Conservation (phyloP, 768 basidiomycete species). For the Leccinum barrowsii region DNA sequence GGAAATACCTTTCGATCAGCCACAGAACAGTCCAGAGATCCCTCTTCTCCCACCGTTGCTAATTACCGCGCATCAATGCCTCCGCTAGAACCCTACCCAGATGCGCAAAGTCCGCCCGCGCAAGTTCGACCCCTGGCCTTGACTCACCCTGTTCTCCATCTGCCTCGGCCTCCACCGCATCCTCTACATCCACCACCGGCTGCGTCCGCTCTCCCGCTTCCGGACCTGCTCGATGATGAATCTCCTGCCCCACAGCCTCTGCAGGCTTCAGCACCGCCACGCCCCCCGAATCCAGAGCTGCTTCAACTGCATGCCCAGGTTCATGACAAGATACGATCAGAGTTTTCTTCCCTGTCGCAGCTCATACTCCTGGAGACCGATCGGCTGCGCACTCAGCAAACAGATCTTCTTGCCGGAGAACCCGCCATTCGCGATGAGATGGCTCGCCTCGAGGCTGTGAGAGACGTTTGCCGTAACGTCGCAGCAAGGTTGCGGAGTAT, state of each 20-base stretch:
- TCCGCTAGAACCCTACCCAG: conserved; percentile 25
- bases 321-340: conserved; percentile 68
- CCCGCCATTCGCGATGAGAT: conserved; percentile 97
- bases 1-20: conserved; percentile 18
- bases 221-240: conserved; percentile 69
- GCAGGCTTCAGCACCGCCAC: conserved; percentile 54
- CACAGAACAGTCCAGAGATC: conserved; percentile 18
- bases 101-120: conserved; percentile 29
- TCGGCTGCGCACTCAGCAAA: conserved; percentile 73
- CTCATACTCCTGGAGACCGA: conserved; percentile 64
- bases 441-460: conserved; percentile 88
- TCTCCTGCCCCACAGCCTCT: conserved; percentile 26
- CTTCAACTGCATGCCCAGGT: conserved; percentile 75
- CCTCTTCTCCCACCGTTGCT: conserved; percentile 20
- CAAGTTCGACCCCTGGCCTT: conserved; percentile 13
- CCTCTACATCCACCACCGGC: conserved; percentile 21
- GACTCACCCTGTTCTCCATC: conserved; percentile 27
- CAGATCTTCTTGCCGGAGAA: conserved; percentile 83
- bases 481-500: conserved; percentile 60
- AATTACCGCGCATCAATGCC: conserved; percentile 29
- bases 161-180: conserved; percentile 21
- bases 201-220: conserved; percentile 25
- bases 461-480: conserved; percentile 84
- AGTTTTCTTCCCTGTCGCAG: conserved; percentile 67
- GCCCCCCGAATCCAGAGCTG: conserved; percentile 88